Evolutionary conservation across 805 yeast genomes (phyloP), one percentile per base, ranked within the genome.

Genomic region (Brettanomyces naardenensis): DNA sequence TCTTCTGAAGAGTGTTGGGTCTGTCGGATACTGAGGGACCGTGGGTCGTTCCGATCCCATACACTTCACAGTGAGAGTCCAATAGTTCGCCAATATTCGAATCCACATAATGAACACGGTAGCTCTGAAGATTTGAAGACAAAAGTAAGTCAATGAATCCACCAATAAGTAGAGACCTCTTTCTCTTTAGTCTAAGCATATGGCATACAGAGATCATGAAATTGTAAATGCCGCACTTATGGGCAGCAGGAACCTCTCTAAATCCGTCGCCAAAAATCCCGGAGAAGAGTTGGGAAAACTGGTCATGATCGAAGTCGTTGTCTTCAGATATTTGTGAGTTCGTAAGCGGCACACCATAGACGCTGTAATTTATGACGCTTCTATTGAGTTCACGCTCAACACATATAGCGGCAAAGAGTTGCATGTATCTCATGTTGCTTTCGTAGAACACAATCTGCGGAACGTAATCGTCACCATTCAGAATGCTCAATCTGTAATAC

Each of bases 401-500:
- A 43, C 67, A 67, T 4, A 77, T 55, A 7, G 65, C 54, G 2
- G 80, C 67, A 69, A 82, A 70, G 37, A 84, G 69, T 39, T 76
- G 75, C 18, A 79, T 61, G 36, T 69, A 72, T 42, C 96, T 67
- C 23, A 88, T 46, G 3, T 83, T 64, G 2, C 80, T 68, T 45
- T 87, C 95, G 31, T 82, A 75, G 45, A 77, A 83, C 0, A 88
- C 88, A 1, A 81, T 58, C 42, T 80, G 90, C 0, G 97, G 97
- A 0, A 81, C 89, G 45, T 73, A 74, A 45, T 90, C 95, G 39
- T 78, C 86, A 6, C 70, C 66, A 39, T 72, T 78, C 28, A 64
- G 54, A 4, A 74, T 64, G 28, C 90, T 78, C 28, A 61, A 47
- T 39, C 65, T 69, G 54, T 70, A 80, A 48, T 52, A 74, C 33